Evolutionary conservation across 345 rosid species (phyloP), one percentile per base, ranked within the genome.

Genomic region (Gossypium thurberi): DNA sequence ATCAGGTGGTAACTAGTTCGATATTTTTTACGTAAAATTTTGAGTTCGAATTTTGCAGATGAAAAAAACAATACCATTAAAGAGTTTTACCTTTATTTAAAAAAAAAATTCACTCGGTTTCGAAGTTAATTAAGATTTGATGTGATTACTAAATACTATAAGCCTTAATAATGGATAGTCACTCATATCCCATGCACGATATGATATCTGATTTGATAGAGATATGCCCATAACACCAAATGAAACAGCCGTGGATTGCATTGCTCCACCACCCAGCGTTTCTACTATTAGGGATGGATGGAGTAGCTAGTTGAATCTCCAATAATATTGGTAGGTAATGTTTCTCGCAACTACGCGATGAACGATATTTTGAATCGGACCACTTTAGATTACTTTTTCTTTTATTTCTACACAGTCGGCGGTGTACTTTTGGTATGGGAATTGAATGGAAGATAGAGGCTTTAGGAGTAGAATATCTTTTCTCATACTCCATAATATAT

Each of bases 181-280:
- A 9, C 26, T 56, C 60, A 3, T 10, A 56, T 20, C 60, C 75
- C 73, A 77, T 78, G 81, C 78, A 80, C 40, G 75, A 83, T 69
- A n/a, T n/a, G 3, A 9, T 6, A 56, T 64, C 12, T 52, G 26
- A 37, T 55, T 1, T n/a, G 66, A 62, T 33, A 56, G 65, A 50
- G 53, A 50, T 13, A 50, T 3, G 6, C 40, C 40, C 55, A 2
- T 0, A 7, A 62, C 21, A 9, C 7, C 23, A 25, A 72, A 70
- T 59, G 28, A 21, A 48, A 48, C 76, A 65, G 70, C 81, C 81
- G 80, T 80, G 82, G 80, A 75, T 23, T 78, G 82, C 82, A 75
- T 23, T 78, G 83, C 80, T 78, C 80, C 82, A 82, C 71, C 72
- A 70, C 3, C 68, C 77, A 66, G 57, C 72, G 61, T 21, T 77